These are phyloP conservation scores for Citrus hindsii DNA, from an alignment of 345 rosid species.

Conservation along the genomic window DNA sequence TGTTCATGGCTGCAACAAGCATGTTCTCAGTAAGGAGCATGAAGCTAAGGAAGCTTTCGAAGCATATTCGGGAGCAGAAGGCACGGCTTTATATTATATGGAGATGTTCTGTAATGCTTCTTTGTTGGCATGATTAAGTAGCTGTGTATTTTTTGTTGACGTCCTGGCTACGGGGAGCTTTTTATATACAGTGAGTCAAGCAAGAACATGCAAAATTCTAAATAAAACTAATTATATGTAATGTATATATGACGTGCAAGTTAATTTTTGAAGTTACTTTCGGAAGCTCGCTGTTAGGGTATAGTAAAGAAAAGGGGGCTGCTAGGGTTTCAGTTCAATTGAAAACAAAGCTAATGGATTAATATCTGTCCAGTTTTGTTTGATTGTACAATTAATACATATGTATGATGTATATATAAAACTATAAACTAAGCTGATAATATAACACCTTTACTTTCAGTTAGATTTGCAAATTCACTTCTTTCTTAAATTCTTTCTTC, in stretches of 20 bases:
- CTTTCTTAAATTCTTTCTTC: neutral
- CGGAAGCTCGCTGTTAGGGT: neutral
- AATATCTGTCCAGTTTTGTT: neutral
- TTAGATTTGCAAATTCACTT: neutral
- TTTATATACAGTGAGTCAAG: neutral
- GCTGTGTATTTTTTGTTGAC: no score
- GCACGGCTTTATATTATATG: slow-evolving; percentile 72
- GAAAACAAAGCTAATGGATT: neutral
- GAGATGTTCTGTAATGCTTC: slow-evolving; percentile 73
- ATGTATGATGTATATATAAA: neutral
- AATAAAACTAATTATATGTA: neutral
- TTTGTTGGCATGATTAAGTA: slow-evolving; percentile 59
- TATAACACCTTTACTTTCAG: neutral
- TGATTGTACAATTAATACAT: neutral
- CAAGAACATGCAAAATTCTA: neutral
- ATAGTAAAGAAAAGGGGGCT: neutral
- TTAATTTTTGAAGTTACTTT: neutral
- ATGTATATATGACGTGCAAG: neutral
- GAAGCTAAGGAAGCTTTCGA: slow-evolving; percentile 50
- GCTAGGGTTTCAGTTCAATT: neutral
- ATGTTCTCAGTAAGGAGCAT: slow-evolving; percentile 25
- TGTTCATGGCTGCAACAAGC: slow-evolving; percentile 14
- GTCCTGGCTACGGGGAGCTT: neutral
- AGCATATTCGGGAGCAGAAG: slow-evolving; percentile 63
- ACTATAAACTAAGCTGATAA: neutral